Conservation (phyloP, 2,329 filamentous ascomycete species). For the Periglandula ipomoeae region DNA sequence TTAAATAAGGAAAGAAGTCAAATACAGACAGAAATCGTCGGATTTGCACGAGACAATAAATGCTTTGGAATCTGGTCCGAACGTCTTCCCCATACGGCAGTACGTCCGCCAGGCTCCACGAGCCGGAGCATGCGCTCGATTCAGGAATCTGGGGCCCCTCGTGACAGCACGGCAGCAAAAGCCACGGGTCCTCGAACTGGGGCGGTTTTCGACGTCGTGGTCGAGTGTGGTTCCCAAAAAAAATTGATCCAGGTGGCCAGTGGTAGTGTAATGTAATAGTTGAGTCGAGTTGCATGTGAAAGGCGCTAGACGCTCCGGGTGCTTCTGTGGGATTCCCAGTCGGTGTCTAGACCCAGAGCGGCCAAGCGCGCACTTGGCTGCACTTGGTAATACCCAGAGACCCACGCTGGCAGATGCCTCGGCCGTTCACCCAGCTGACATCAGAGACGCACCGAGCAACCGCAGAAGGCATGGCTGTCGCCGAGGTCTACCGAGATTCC, state of each 20-base stretch:
- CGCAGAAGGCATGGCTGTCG: no score
- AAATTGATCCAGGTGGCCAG: no score
- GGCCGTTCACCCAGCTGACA: conserved; percentile 7
- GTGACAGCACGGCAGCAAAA: conserved; percentile 3
- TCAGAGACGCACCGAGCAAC: not conserved
- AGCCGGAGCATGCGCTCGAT: not conserved
- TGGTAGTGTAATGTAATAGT: no score
- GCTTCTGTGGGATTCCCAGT: not conserved
- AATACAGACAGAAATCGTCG: no score
- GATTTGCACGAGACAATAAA: no score
- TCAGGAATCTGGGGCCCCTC: conserved; percentile 6
- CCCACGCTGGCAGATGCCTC: conserved; percentile 9
- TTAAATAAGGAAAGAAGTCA: no score
- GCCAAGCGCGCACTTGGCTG: no score
- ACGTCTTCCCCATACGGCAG: not conserved
- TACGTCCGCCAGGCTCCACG: not conserved
- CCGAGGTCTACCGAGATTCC: conserved; percentile 6
- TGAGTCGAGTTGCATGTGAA: conserved; percentile 25
- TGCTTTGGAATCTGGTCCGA: not conserved
- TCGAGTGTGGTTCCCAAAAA: no score
- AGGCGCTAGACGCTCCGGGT: conserved; percentile 13
- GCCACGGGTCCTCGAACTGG: no score
- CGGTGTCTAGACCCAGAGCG: no score
- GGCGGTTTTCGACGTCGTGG: no score
- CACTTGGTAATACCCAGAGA: no score